Evolutionary conservation across 192 early-diverging fungal species (phyloP).

Genomic region (Umbelopsis vinacea): DNA sequence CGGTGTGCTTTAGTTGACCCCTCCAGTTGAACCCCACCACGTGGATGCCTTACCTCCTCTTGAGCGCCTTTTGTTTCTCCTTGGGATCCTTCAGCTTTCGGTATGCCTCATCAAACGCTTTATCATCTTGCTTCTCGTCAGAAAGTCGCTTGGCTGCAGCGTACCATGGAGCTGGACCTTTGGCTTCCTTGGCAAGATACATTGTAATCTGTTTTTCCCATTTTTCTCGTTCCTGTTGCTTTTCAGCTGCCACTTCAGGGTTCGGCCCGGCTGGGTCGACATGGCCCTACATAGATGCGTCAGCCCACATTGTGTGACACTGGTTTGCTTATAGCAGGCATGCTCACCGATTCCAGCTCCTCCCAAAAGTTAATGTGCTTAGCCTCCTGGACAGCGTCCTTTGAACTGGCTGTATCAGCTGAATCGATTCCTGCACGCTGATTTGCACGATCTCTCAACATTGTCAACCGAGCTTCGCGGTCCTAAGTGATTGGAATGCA

Average conservation of each 20-base stretch:
- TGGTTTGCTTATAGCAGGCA: background rate
- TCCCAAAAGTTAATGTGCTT: slow-evolving; percentile 66
- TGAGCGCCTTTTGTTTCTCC: slow-evolving; percentile 23
- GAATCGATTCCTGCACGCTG: background rate
- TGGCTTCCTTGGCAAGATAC: slow-evolving; percentile 62
- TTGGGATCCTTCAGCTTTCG: slow-evolving; percentile 15
- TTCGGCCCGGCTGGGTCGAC: slow-evolving; percentile 35
- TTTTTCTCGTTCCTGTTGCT: slow-evolving; percentile 47
- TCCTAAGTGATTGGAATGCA: background rate
- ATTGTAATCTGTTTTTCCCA: slow-evolving; percentile 63
- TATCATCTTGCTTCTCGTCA: slow-evolving; percentile 15
- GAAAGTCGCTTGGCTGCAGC: background rate
- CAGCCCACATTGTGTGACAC: background rate
- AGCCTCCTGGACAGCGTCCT: background rate
- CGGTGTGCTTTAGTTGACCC: background rate
- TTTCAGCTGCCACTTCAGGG: slow-evolving; percentile 61
- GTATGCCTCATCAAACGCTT: slow-evolving; percentile 17
- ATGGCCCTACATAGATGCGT: background rate
- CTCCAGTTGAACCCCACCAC: background rate
- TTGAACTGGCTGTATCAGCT: too few species aligned
- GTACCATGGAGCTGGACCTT: slow-evolving; percentile 44
- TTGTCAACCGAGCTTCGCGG: slow-evolving; percentile 1
- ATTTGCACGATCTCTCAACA: slow-evolving; percentile 8
- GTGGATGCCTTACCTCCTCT: background rate
- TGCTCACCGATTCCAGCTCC: slow-evolving; percentile 50